Evolutionary conservation across 2,329 filamentous ascomycete genomes (phyloP), one percentile per base, ranked within the genome.

Genomic region (Coniella lustricola): DNA sequence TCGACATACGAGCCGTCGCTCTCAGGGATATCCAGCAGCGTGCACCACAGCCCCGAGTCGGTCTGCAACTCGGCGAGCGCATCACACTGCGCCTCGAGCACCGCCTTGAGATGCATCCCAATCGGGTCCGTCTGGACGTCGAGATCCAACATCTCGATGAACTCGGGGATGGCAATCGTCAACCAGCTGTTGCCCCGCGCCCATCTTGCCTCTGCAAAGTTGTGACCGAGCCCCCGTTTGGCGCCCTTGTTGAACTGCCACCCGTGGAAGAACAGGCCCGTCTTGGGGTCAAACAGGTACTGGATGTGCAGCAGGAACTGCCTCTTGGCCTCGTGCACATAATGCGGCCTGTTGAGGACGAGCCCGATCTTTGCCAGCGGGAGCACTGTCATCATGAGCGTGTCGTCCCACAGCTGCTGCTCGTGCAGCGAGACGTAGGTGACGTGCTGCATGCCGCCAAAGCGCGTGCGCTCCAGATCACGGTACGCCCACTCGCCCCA

Each of bases 401-500:
- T 91, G 62, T 91, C 87, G 56, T 90, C 87, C 87, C 87, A 91
- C 18, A 90, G 72, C 68, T 90, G 84, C 62, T 87, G 76, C 53
- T 81, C 73, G 64, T 91, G 89, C 54, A 77, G 74, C 2, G 79
- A 75, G 29, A 83, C 66, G 57, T 90, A 90, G 0, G 86, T 90
- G 52, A 84, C 78, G 64, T 87, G 85, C 64, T 89, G 85, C 72
- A 89, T 85, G 49, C 83, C 74, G 40, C 82, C 85, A 60, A 81
- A 83, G 43, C 76, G 78, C 1, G 87, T 90, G 35, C 85, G 75
- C 12, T 80, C 79, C 22, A 90, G 74, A 44, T 87, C 86, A 62
- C 88, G 72, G 76, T 87, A 87, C 1, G 85, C 84, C 86, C 86
- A 90, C 62, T 90, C 86, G 4, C 81, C 87, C 87, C 87, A 91